Evolutionary conservation across 2,329 filamentous ascomycete genomes (phyloP), one percentile per base, ranked within the genome.

Genomic region (Aspergillus cejpii): DNA sequence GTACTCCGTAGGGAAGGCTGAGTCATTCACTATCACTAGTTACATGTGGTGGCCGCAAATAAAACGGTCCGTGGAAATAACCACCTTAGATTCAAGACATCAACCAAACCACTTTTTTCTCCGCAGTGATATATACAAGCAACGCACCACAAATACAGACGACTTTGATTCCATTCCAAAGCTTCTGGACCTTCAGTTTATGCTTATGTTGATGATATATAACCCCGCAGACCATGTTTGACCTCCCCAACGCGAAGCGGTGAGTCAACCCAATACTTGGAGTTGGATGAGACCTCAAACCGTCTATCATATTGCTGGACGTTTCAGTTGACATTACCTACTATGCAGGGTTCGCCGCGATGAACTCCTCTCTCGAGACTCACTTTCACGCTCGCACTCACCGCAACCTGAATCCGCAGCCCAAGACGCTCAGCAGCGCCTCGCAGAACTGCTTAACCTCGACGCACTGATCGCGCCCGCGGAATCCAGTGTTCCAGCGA

Each of bases 161-260:
- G n/a, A n/a, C n/a, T n/a, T n/a, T n/a, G n/a, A n/a, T n/a, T n/a
- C n/a, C n/a, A n/a, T n/a, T n/a, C n/a, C n/a, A n/a, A n/a, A n/a
- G n/a, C n/a, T n/a, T n/a, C n/a, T n/a, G n/a, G n/a, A n/a, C n/a
- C n/a, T n/a, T 27, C 5, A 12, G 5, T 11, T 10, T 7, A 17
- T 24, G 37, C 6, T 24, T 8, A 6, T 10, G 2, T 26, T 27
- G 7, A 7, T 12, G 11, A 39, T 19, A 17, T 12, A 15, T 8
- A 15, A 4, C 2, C 26, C 12, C 17, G 12, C 14, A 17, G 5
- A 29, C 14, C 28, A 68, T 68, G 65, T 67, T 68, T 40, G 64
- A 65, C 33, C 47, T 66, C 29, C 62, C 65, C 29, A 49, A 60
- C 38, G 63, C 64, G 12, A 68, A 66, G 54, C 59, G 63, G 65